Percentiles rank a stretch among this genome's conserved stretches.
Conservation (phyloP, 345 rosid genomes). For the Salix exigua region DNA sequence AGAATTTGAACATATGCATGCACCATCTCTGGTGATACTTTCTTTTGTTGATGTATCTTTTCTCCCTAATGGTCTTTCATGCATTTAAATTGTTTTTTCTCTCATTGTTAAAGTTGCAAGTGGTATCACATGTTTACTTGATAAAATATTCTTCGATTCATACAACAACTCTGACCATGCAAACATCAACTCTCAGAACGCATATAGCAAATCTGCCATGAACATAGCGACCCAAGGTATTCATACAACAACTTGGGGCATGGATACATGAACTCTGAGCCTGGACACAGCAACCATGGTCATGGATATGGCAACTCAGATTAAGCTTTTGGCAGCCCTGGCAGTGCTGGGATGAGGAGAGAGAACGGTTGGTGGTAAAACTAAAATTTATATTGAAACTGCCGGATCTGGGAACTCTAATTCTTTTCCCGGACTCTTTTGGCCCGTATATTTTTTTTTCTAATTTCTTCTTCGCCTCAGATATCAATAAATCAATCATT, state of each 20-base stretch:
- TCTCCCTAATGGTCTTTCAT: neutral
- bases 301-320: neutral
- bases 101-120: neutral
- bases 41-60: neutral
- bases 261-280: neutral
- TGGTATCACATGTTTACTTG: neutral
- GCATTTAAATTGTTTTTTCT: neutral
- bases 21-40: neutral
- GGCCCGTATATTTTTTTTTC: too few relatives aligned
- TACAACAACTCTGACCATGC: neutral
- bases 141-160: neutral
- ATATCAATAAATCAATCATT: too few relatives aligned
- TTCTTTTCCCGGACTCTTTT: neutral
- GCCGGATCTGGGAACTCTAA: neutral
- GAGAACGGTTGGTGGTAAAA: constrained; percentile 38
- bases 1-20: neutral
- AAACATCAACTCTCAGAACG: neutral
- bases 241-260: neutral
- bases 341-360: constrained; percentile 22
- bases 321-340: constrained; percentile 20
- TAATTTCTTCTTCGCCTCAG: too few relatives aligned
- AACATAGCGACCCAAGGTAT: neutral
- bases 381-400: neutral
- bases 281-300: too few relatives aligned
- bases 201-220: neutral